These are phyloP conservation scores for Mycena epipterygia DNA, from an alignment of 768 basidiomycete genomes.

Conservation along the genomic window DNA sequence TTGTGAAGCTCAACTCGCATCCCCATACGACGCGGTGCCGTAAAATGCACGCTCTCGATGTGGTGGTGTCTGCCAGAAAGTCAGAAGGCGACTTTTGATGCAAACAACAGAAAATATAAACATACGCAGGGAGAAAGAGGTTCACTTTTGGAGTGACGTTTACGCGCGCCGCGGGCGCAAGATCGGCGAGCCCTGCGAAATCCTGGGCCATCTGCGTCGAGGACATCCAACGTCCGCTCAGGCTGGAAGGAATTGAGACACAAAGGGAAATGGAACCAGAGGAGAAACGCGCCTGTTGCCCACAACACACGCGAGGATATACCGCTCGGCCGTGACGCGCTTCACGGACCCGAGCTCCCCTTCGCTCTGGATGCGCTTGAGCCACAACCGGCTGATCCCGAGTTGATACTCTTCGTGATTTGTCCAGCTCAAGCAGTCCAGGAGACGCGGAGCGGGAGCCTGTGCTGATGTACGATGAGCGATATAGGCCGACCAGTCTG, in stretches of 20 bases:
- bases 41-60: slow-evolving; percentile 82
- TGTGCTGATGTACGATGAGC: slow-evolving; percentile 32
- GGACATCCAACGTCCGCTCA: slow-evolving; percentile 81
- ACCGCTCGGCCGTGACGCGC: slow-evolving; percentile 67
- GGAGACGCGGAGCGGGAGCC: slow-evolving; percentile 43
- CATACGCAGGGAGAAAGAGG: slow-evolving; percentile 77
- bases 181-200: slow-evolving; percentile 64
- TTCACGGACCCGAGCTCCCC: slow-evolving; percentile 59
- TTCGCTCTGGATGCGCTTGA: slow-evolving; percentile 58
- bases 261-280: not conserved
- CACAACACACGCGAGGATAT: slow-evolving; percentile 79
- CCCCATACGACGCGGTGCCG: slow-evolving; percentile 46
- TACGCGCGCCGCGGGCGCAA: slow-evolving; percentile 28
- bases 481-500: slow-evolving; percentile 79
- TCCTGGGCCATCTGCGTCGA: slow-evolving; percentile 80
- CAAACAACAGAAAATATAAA: slow-evolving; percentile 5
- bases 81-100: not conserved
- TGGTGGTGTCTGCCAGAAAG: slow-evolving; percentile 71
- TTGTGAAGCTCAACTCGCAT: slow-evolving; percentile 60
- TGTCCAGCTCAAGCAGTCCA: slow-evolving; percentile 69
- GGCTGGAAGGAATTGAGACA: slow-evolving; percentile 48
- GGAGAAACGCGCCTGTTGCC: slow-evolving; percentile 70
- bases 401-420: slow-evolving; percentile 78
- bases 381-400: slow-evolving; percentile 80
- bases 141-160: slow-evolving; percentile 52